A percentile compares a stretch with the other conserved stretches of the same genome.
These are phyloP conservation scores for Seminavis robusta DNA, from an alignment of 108 stramenopile genomes.

Conservation along the genomic window DNA sequence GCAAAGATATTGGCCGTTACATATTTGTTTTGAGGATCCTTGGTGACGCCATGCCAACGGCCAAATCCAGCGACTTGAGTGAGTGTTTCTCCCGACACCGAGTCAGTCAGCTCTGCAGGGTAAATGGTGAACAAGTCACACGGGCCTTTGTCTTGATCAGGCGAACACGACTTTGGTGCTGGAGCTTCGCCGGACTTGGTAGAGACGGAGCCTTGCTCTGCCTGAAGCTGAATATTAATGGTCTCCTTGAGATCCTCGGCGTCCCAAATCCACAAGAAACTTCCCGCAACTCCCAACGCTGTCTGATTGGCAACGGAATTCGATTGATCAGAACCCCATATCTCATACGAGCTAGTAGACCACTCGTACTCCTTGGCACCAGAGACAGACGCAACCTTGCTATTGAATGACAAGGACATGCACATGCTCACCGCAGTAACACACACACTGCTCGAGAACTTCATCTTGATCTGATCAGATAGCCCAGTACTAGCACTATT, in stretches of 20 bases:
- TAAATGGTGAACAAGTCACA: slow-evolving; percentile 26
- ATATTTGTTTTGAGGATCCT: slow-evolving; percentile 21
- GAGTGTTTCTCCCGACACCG: slow-evolving; percentile 6
- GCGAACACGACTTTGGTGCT: slow-evolving; percentile 19
- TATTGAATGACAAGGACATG: too few relatives aligned
- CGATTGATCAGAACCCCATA: slow-evolving; percentile 36
- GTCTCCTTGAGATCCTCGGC: too few relatives aligned
- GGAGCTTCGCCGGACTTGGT: not conserved
- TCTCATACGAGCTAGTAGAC: slow-evolving; percentile 13
- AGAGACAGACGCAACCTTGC: too few relatives aligned
- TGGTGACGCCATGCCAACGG: slow-evolving; percentile 19
- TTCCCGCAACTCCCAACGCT: slow-evolving; percentile 10
- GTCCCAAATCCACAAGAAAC: slow-evolving; percentile 27
- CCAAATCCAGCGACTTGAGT: slow-evolving; percentile 16
- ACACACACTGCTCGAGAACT: too few relatives aligned
- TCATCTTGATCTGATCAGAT: too few relatives aligned
- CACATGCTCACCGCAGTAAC: too few relatives aligned
- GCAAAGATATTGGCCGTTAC: slow-evolving; percentile 28
- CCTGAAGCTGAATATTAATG: slow-evolving; percentile 5
- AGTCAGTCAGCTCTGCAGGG: slow-evolving; percentile 9
- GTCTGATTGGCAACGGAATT: slow-evolving; percentile 13
- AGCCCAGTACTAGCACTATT: too few relatives aligned
- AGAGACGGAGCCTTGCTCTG: too few relatives aligned
- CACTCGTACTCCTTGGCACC: too few relatives aligned
- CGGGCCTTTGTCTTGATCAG: slow-evolving; percentile 7